phyloP scores from a whole-genome alignment of 768 basidiomycete genomes.

The Stropharia rugosoannulata region DNA sequence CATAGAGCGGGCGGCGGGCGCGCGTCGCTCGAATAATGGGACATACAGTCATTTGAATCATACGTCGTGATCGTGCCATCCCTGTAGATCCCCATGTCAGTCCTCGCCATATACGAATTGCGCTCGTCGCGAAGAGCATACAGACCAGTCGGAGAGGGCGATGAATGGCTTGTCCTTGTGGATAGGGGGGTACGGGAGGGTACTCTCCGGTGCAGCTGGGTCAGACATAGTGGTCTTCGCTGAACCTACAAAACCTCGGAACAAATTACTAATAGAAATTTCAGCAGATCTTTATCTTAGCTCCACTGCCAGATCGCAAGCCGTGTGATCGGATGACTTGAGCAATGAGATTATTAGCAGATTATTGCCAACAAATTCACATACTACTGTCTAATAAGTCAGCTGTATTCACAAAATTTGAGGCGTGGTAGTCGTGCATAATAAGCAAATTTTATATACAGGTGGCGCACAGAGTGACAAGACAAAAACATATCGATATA shows the following conservation, averaged over 20 bases:
- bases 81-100: constrained; percentile 40
- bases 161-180: constrained; percentile 82
- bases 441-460: too few species aligned
- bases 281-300: not conserved
- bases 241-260: not conserved
- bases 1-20: not conserved
- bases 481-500: not conserved
- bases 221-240: constrained; percentile 26
- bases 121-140: constrained; percentile 16
- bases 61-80: constrained; percentile 92
- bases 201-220: constrained; percentile 48
- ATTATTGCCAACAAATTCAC: too few species aligned
- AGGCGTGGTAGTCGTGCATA: too few species aligned
- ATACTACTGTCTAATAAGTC: too few species aligned
- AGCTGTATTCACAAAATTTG: too few species aligned
- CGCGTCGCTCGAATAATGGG: not conserved
- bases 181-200: constrained; percentile 78
- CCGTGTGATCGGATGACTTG: too few species aligned
- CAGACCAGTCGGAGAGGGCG: constrained; percentile 88
- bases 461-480: not conserved
- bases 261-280: not conserved
- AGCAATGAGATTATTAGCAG: too few species aligned
- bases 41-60: constrained; percentile 88
- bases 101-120: not conserved
- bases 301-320: not conserved